Conservation (phyloP, 306 rosid species). For the Cajanus cajan region DNA sequence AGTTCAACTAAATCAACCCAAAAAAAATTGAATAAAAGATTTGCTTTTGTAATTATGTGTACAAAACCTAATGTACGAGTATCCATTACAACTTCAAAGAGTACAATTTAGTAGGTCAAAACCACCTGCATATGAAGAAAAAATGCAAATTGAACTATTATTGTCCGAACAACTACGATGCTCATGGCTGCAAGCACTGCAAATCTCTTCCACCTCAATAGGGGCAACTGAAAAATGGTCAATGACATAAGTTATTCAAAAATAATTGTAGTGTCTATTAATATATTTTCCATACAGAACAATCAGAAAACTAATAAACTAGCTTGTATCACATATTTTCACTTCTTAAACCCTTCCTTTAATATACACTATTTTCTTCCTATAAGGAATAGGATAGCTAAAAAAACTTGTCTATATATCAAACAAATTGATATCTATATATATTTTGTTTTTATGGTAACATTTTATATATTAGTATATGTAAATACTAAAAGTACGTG, state of each 20-base stretch:
- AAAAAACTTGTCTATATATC: too few relatives aligned
- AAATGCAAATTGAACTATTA: conserved; percentile 72
- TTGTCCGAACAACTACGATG: conserved; percentile 51
- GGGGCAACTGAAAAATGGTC: conserved; percentile 50
- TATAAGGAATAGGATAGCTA: too few relatives aligned
- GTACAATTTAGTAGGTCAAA: background rate
- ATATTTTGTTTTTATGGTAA: too few relatives aligned
- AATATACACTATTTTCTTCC: background rate
- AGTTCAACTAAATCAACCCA: too few relatives aligned
- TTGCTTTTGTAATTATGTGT: background rate
- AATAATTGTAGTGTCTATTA: background rate
- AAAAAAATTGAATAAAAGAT: background rate
- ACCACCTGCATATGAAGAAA: conserved; percentile 75
- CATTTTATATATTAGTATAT: too few relatives aligned
- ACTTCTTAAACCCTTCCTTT: background rate
- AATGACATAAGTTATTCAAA: background rate
- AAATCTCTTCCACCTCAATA: conserved; percentile 79
- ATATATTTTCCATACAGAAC: background rate
- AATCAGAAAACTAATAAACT: background rate
- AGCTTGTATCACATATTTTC: background rate
- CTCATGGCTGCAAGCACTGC: conserved; percentile 46
- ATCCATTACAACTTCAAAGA: background rate
- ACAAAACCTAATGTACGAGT: background rate
- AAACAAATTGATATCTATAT: too few relatives aligned
- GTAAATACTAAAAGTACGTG: too few relatives aligned